Evolutionary conservation across 2,329 filamentous ascomycete genomes (phyloP), one percentile per base, ranked within the genome.

Genomic region (Fulvia fulva): DNA sequence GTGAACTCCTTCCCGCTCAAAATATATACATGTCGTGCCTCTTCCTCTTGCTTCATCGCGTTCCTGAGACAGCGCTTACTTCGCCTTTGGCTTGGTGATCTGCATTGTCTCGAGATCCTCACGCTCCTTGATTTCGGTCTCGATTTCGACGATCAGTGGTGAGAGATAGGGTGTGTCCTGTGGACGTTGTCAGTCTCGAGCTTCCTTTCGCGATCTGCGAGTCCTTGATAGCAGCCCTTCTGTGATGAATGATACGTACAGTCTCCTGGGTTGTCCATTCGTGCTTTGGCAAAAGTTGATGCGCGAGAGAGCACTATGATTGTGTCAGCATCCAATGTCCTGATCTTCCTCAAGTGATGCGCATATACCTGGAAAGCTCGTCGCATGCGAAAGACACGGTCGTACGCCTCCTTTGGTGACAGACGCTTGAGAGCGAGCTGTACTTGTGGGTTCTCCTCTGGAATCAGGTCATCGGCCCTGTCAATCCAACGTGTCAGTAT

Each of bases 331-430:
- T 23, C 37, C 47, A 58, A 4, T 56, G 50, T 34, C n/a, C 9
- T 32, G 5, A 7, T 44, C 21, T 45, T 28, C 30, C 6, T 41
- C 16, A 23, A 53, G 70, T 65, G 69, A 67, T 60, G 26, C 49
- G 37, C 3, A 44, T 54, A 65, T 79, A 89, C 87, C 83, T 99
- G 94, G 79, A 95, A 87, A 71, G 94, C 93, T 79, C 94, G 87
- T 80, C 94, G 90, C 78, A 99, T 86, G 74, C 94, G 92, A 87
- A 91, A 99, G 76, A 97, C 86, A 76, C 94, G 93, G 81, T 99
- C 94, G 81, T 97, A 97, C 71, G 87, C 84, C 75, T 94, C 90
- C 82, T 95, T 90, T 71, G 90, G 84, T 58, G 89, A 85, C 63
- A 99, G 89, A 75, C 94, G 91, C 84, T 90, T 89, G 73, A 99